phyloP scores from a whole-genome alignment of 768 basidiomycete genomes.

The Lactifluus echinatus region DNA sequence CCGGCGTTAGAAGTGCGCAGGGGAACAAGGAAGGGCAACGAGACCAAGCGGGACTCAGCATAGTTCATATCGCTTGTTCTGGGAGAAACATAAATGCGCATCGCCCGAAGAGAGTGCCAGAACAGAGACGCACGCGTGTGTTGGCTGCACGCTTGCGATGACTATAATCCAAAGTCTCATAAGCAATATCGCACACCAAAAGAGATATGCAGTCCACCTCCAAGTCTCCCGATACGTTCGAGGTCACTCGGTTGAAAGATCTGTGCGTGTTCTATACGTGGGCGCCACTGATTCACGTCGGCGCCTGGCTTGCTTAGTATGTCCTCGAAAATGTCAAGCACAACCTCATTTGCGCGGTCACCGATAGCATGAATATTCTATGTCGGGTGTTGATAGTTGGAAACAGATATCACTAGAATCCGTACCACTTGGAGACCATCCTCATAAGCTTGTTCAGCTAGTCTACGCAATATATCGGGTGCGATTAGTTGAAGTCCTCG shows the following conservation, averaged over 20 bases:
- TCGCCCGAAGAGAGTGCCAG: not conserved
- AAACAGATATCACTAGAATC: not conserved
- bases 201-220: constrained; percentile 40
- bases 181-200: not conserved
- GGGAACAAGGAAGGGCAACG: constrained; percentile 9
- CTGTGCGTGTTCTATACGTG: constrained; percentile 90
- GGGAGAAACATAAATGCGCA: not conserved
- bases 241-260: constrained; percentile 70
- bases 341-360: constrained; percentile 76
- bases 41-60: constrained; percentile 71
- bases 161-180: constrained; percentile 39
- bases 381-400: not conserved
- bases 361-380: constrained; percentile 88
- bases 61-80: constrained; percentile 91
- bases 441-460: constrained; percentile 56
- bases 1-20: not conserved
- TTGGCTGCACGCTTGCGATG: constrained; percentile 87
- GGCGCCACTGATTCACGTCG: constrained; percentile 44
- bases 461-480: constrained; percentile 41
- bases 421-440: constrained; percentile 82
- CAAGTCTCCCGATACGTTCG: constrained; percentile 56
- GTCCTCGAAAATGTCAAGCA: constrained; percentile 76
- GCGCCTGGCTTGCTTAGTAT: constrained; percentile 27
- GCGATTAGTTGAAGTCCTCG: constrained; percentile 59
- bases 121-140: constrained; percentile 60